Percentiles rank a stretch among this genome's conserved stretches.
Conservation (phyloP, 306 rosid genomes). For the Castanopsis chinensis region DNA sequence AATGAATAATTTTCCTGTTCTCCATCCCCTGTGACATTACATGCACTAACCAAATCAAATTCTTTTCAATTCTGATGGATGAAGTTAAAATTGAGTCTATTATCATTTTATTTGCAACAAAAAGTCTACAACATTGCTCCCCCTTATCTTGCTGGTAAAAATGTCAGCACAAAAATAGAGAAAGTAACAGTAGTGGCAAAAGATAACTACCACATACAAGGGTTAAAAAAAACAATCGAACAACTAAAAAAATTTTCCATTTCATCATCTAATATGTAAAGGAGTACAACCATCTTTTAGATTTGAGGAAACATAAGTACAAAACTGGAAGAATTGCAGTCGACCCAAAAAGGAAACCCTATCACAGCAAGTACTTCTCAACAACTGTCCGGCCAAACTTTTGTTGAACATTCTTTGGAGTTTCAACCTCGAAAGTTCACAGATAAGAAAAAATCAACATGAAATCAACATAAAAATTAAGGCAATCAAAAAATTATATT, state of each 20-base stretch:
- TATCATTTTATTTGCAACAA: background rate
- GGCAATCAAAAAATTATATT: too few relatives aligned
- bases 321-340: constrained; percentile 17
- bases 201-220: background rate
- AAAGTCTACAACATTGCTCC: background rate
- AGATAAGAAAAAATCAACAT: constrained; percentile 4
- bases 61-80: background rate
- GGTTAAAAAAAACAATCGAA: background rate
- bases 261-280: background rate
- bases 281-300: background rate
- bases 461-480: too few relatives aligned
- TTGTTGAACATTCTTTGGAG: constrained; percentile 85
- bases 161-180: background rate
- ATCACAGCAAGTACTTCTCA: constrained; percentile 75
- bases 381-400: constrained; percentile 93
- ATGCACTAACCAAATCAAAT: too few relatives aligned
- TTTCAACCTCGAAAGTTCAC: constrained; percentile 63
- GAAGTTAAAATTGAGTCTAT: background rate
- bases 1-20: too few relatives aligned
- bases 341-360: constrained; percentile 3
- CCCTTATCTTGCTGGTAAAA: background rate
- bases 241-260: background rate
- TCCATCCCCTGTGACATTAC: too few relatives aligned
- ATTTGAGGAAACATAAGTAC: background rate
- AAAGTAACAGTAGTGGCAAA: background rate